phyloP scores from a whole-genome alignment of 2,329 filamentous ascomycete genomes.

The Ceratocystis harringtonii region DNA sequence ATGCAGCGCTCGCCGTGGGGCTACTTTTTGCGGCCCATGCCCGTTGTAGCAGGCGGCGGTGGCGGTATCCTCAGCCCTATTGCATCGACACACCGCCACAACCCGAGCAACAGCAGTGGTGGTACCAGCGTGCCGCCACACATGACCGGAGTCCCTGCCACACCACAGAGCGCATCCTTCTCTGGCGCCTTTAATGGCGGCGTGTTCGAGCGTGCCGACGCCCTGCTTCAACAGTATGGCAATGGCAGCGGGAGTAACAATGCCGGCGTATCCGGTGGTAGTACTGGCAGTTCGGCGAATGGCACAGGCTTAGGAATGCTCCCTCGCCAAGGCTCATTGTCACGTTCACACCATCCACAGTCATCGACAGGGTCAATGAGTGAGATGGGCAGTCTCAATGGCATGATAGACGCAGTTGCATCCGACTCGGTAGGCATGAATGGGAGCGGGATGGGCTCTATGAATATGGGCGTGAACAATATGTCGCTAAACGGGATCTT shows the following conservation, averaged over 20 bases:
- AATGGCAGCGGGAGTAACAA: constrained; percentile 30
- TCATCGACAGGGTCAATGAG: constrained; percentile 16
- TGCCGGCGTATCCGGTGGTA: neutral
- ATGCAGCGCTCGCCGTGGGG: constrained; percentile 50
- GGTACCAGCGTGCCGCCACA: constrained; percentile 5
- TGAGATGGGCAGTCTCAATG: constrained; percentile 10
- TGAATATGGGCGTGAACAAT: neutral
- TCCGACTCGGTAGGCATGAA: neutral
- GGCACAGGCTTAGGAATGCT: constrained; percentile 33
- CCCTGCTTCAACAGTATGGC: constrained; percentile 39
- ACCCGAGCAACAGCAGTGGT: constrained; percentile 7
- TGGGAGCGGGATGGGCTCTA: constrained; percentile 2
- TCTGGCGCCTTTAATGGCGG: constrained; percentile 39
- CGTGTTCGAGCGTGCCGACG: constrained; percentile 46
- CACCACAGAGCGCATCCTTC: constrained; percentile 44
- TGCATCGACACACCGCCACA: constrained; percentile 12
- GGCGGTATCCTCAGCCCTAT: constrained; percentile 16
- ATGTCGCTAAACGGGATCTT: constrained; percentile 8
- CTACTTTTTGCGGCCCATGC: constrained; percentile 26
- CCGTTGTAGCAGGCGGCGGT: constrained; percentile 14
- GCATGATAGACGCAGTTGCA: constrained; percentile 8
- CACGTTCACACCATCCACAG: constrained; percentile 18
- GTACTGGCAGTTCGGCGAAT: neutral
- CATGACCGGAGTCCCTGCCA: constrained; percentile 61
- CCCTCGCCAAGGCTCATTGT: constrained; percentile 30